Conservation (phyloP, 768 basidiomycete genomes). For the Pulveroboletus frians region DNA sequence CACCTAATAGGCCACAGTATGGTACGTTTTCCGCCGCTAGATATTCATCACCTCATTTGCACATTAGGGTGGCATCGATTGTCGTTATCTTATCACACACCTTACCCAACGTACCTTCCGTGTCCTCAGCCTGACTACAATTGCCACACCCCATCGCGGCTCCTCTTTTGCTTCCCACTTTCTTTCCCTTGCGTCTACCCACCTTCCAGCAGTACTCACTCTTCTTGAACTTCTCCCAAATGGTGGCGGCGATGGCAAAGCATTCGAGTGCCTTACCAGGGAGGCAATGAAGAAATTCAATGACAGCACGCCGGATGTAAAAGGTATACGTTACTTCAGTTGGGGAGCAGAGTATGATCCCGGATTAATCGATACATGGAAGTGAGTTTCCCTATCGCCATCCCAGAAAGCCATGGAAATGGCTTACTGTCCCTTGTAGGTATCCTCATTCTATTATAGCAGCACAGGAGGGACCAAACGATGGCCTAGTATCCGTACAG, state of each 20-base stretch:
- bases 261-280: constrained; percentile 83
- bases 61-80: constrained; percentile 85
- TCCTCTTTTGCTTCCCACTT: constrained; percentile 93
- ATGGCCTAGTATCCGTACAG: constrained; percentile 86
- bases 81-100: constrained; percentile 81
- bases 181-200: constrained; percentile 60
- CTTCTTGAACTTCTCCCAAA: constrained; percentile 83
- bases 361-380: constrained; percentile 87
- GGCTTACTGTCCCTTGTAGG: constrained; percentile 9
- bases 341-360: constrained; percentile 94
- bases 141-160: constrained; percentile 92
- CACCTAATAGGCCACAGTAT: constrained; percentile 86
- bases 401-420: not conserved
- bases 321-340: constrained; percentile 82
- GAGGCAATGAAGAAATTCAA: constrained; percentile 89
- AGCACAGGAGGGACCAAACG: constrained; percentile 88
- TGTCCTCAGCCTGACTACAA: constrained; percentile 86
- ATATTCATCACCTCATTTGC: not conserved
- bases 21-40: constrained; percentile 37
- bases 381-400: constrained; percentile 29
- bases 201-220: constrained; percentile 65
- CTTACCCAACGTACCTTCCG: constrained; percentile 71
- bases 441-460: constrained; percentile 78
- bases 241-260: constrained; percentile 91
- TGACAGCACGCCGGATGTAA: constrained; percentile 72